phyloP scores from a whole-genome alignment of 306 rosid species.

The Psophocarpus tetragonolobus region DNA sequence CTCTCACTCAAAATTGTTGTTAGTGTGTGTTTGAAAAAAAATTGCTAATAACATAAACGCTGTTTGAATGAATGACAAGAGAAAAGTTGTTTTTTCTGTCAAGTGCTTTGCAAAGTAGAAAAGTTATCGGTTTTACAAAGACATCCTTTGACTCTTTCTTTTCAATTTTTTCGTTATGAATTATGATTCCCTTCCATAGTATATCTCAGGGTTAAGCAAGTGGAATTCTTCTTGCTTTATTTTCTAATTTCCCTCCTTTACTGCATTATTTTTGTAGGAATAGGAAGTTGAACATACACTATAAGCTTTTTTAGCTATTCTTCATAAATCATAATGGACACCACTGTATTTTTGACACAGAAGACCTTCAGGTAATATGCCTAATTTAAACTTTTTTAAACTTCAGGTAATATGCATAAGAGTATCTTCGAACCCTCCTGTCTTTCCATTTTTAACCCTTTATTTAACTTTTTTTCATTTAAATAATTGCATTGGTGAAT shows the following conservation, averaged over 20 bases:
- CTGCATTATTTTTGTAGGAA: conserved; percentile 6
- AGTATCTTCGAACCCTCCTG: neutral
- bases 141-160: neutral
- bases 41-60: too few relatives aligned
- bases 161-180: neutral
- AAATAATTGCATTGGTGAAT: neutral
- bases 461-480: neutral
- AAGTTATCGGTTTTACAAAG: too few relatives aligned
- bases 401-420: neutral
- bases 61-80: too few relatives aligned
- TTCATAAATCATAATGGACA: neutral
- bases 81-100: too few relatives aligned
- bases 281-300: neutral
- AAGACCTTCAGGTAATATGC: neutral
- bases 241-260: neutral
- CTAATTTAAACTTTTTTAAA: too few relatives aligned
- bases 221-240: neutral
- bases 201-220: neutral
- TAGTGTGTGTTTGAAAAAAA: too few relatives aligned
- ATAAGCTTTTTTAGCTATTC: neutral
- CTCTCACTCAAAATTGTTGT: too few relatives aligned
- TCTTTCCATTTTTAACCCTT: neutral
- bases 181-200: neutral
- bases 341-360: neutral
- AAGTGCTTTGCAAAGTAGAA: too few relatives aligned